Evolutionary conservation across 805 yeast species (phyloP), one percentile per base, ranked within the genome.

Genomic region (Metschnikowia peoriensis): DNA sequence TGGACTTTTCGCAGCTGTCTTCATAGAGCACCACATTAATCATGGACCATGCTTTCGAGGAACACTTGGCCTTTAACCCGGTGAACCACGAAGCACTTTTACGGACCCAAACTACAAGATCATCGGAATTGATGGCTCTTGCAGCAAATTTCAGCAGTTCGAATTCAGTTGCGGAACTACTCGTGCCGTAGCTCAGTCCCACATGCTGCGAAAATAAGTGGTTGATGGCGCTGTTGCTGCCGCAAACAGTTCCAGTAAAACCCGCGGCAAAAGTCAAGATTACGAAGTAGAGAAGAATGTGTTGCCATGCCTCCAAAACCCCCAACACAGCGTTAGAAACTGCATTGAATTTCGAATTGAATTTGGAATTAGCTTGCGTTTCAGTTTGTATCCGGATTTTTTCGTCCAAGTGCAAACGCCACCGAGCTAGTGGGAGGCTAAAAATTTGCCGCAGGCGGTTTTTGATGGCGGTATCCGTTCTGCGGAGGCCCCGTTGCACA

Each of bases 211-310:
- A 22, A 32, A 32, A 12, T 32, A 32, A 3, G 10, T 32, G 6
- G 35, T 9, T 10, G 14, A 32, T 32, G 14, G 35, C 35, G 10
- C 14, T 9, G 12, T 5, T 29, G 6, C 32, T 16, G n/a, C 50
- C 52, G 34, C 32, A 22, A 12, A 38, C 35, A 12, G 42, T 42
- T 16, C 51, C 54, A 10, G 46, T 38, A 16, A 27, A n/a, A 22
- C 22, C 22, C 12, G 41, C 37, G 28, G 48, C n/a, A 15, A 47
- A 38, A 6, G 42, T 40, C 6, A 43, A 29, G 34, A 49, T 29
- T 17, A 42, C 48, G 38, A 50, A 47, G 42, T 53, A 53, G 32
- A 53, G 46, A 44, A 55, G 41, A 6, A 44, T n/a, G 27, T 50
- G 54, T 28, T 37, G 28, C 28, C 42, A 44, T 15, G 49, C 22